Percentiles rank a stretch among this genome's conserved stretches.
These are phyloP conservation scores for Podaxis sp. DNA, from an alignment of 768 basidiomycete genomes.

Conservation along the genomic window DNA sequence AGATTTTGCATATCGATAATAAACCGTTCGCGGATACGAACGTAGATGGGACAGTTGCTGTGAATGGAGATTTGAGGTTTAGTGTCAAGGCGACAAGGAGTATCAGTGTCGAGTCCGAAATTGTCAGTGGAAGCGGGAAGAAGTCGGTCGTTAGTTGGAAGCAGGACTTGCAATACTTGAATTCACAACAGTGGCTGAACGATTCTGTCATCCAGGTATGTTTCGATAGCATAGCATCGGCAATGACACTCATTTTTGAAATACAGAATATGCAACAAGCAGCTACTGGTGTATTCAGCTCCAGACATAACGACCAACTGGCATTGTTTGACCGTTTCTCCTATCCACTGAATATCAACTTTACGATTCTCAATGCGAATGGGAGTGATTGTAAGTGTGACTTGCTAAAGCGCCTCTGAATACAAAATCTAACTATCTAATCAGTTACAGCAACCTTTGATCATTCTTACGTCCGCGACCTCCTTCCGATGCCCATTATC, in stretches of 20 bases:
- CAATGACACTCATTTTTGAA: neutral
- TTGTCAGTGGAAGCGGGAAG: conserved; percentile 61
- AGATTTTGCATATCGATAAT: conserved; percentile 57
- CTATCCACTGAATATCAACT: conserved; percentile 45
- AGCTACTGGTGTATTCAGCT: conserved; percentile 33
- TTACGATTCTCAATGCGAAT: conserved; percentile 33
- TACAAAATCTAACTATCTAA: conserved; percentile 5
- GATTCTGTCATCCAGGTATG: conserved; percentile 39
- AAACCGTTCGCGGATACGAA: conserved; percentile 54
- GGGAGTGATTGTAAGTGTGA: conserved; percentile 34
- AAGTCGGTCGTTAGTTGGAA: conserved; percentile 53
- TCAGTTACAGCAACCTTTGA: conserved; percentile 56
- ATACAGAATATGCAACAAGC: conserved; percentile 40
- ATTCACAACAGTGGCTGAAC: conserved; percentile 60
- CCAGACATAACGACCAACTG: conserved; percentile 40
- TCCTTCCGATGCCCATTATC: conserved; percentile 58
- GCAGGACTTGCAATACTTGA: conserved; percentile 61
- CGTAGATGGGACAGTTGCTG: conserved; percentile 39
- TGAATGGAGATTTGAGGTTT: conserved; percentile 53
- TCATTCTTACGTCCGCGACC: conserved; percentile 63
- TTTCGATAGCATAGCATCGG: neutral
- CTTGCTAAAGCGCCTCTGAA: neutral
- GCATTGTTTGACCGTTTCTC: conserved; percentile 40
- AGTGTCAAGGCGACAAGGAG: conserved; percentile 59
- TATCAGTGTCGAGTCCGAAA: conserved; percentile 58